These are phyloP conservation scores for Albugo candida DNA, from an alignment of 352 stramenopile species.

Conservation along the genomic window DNA sequence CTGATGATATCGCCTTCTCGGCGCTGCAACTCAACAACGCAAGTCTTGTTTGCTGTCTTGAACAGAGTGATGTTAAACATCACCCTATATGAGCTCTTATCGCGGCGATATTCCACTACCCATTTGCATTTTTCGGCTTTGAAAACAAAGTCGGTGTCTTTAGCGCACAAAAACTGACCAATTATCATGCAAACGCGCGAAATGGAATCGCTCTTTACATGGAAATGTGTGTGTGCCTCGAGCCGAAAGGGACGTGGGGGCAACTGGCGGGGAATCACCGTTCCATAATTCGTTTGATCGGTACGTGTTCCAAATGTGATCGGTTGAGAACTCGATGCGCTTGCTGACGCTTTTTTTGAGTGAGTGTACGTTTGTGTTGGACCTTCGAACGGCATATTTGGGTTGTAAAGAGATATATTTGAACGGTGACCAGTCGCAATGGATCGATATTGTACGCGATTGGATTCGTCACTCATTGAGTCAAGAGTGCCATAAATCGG, in stretches of 20 bases:
- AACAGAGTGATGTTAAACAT: conserved; percentile 63
- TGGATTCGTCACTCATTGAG: conserved; percentile 18
- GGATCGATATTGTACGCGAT: conserved; percentile 31
- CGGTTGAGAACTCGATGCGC: too few species aligned
- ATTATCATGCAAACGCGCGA: conserved; percentile 53
- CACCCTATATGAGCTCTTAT: conserved; percentile 28
- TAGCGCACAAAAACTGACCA: conserved; percentile 59
- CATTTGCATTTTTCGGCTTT: conserved; percentile 78
- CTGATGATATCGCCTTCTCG: conserved; percentile 60
- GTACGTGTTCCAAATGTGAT: conserved; percentile 28
- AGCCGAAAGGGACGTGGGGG: conserved; percentile 58
- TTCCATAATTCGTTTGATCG: conserved; percentile 64
- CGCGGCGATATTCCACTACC: conserved; percentile 62
- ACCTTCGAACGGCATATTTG: too few species aligned
- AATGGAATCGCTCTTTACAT: conserved; percentile 57
- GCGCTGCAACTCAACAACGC: conserved; percentile 16
- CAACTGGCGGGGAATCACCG: conserved; percentile 34
- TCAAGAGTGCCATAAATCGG: background rate
- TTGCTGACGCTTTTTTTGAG: too few species aligned
- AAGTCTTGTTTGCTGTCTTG: conserved; percentile 50
- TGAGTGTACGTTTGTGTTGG: too few species aligned
- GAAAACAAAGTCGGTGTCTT: conserved; percentile 74
- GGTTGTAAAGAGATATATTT: too few species aligned
- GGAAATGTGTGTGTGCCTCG: conserved; percentile 78
- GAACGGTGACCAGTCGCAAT: conserved; percentile 12